These are phyloP conservation scores for Dichomitus squalens DNA, from an alignment of 1,284 basidiomycete genomes.

Conservation along the genomic window DNA sequence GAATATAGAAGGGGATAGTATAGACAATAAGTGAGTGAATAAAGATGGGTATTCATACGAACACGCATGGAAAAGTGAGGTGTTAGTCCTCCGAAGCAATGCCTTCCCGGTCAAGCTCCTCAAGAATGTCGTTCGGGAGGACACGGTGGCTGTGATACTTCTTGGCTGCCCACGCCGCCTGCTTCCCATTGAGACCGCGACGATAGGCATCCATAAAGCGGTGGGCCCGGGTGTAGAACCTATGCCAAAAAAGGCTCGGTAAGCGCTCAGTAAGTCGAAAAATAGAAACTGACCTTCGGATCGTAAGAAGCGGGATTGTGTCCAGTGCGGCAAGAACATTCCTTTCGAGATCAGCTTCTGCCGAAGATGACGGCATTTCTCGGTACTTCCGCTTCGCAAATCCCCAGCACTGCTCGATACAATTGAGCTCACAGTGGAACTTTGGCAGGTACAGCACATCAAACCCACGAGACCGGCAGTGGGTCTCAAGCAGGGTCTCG, in stretches of 20 bases:
- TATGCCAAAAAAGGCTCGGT: too few species aligned
- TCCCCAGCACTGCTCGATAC: slow-evolving; percentile 28
- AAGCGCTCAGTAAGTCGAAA: too few species aligned
- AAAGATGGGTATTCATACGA: too few species aligned
- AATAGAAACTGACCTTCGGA: too few species aligned
- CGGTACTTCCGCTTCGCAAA: slow-evolving; percentile 18
- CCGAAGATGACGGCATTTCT: too few species aligned
- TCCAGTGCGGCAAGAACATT: too few species aligned
- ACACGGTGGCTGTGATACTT: slow-evolving; percentile 17
- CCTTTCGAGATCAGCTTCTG: too few species aligned
- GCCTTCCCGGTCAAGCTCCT: background rate
- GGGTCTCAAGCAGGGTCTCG: background rate
- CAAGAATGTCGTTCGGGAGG: slow-evolving; percentile 8
- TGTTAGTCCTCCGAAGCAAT: background rate
- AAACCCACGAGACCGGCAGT: slow-evolving; percentile 1
- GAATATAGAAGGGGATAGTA: too few species aligned
- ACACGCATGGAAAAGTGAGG: background rate
- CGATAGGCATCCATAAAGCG: slow-evolving; percentile 19
- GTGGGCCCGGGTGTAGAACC: slow-evolving; percentile 13
- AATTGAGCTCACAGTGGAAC: slow-evolving; percentile 25
- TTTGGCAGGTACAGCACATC: slow-evolving; percentile 16
- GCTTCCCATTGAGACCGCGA: slow-evolving; percentile 8
- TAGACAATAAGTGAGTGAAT: too few species aligned
- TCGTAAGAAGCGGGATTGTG: too few species aligned
- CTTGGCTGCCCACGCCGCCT: slow-evolving; percentile 19